Conservation (phyloP, 352 stramenopile species). For the Globisporangium perplexum region DNA sequence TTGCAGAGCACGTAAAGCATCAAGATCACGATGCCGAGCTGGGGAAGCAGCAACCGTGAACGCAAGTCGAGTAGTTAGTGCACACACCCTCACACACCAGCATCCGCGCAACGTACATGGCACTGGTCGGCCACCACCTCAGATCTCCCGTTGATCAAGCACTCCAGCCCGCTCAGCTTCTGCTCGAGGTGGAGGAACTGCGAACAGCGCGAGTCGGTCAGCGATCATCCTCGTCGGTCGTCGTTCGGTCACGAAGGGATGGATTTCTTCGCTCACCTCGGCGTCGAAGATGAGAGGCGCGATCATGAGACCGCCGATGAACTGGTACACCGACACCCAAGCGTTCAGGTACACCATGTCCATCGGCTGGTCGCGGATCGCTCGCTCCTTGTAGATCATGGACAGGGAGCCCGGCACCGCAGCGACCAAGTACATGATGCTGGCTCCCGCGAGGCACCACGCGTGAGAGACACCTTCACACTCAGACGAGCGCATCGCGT, state of each 20-base stretch:
- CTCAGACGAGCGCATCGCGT: too few relatives aligned
- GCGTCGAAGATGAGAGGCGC: slow-evolving; percentile 81
- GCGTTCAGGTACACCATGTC: slow-evolving; percentile 86
- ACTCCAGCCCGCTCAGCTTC: slow-evolving; percentile 74
- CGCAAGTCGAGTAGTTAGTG: background rate
- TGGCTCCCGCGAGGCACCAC: slow-evolving; percentile 10
- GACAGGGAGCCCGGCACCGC: slow-evolving; percentile 72
- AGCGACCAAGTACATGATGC: slow-evolving; percentile 73
- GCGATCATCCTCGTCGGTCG: background rate
- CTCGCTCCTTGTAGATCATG: slow-evolving; percentile 84
- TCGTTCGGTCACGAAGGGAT: too few relatives aligned
- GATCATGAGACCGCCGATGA: slow-evolving; percentile 73
- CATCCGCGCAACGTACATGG: slow-evolving; percentile 33
- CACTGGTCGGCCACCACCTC: slow-evolving; percentile 68
- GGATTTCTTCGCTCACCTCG: slow-evolving; percentile 22
- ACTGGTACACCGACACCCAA: slow-evolving; percentile 84
- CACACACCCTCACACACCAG: background rate
- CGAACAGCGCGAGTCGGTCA: background rate
- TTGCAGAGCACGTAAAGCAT: slow-evolving; percentile 72
- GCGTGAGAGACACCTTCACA: too few relatives aligned
- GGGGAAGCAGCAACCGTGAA: background rate
- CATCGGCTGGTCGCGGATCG: slow-evolving; percentile 79
- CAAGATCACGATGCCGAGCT: slow-evolving; percentile 71
- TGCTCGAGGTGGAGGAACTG: slow-evolving; percentile 68
- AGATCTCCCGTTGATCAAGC: slow-evolving; percentile 67